Base-by-base conservation (phyloP, 352 stramenopile genomes). In the Phytophthora pini region DNA sequence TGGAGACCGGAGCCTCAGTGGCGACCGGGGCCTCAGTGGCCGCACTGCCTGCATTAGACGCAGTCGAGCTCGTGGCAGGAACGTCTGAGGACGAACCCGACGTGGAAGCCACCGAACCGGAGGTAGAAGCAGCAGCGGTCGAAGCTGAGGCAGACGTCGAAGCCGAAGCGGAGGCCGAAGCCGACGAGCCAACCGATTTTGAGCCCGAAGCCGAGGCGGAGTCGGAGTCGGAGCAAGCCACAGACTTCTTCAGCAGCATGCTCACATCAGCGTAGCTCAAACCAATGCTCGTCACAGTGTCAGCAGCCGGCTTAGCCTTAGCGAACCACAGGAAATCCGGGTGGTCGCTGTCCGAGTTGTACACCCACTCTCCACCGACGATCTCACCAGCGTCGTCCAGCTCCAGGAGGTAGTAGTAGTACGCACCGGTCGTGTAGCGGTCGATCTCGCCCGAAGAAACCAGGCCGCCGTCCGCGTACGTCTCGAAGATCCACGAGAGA, bases 391-490 rank as follows among this genome's bases (percentile, higher is more conserved):
- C 58, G 29, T 43, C 44, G 43, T 85, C 76, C 7, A 85, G 29
- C 55, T 85, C 76, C 17, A 82, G 56, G 9, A 82, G 56, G 61
- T 85, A 85, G 43, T 61, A 67, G 73, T 82, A 85, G 49, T 65
- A 63, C 3, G 36, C 27, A 7, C 57, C 63, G 0, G 43, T 63
- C 8, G 64, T 85, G 55, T 63, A 82, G 2, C 22, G 11, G 29
- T 74, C 38, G 1, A 76, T 60, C 6, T 45, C 9, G 3, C 74
- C 68, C 2, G 56, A 71, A 0, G 50, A 48, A 41, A 82, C 72
- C 0, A 84, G 61, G 1, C 62, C 61, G 4, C 76, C 76, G 22
- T 84, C 71, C n/a, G 70, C 51, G 59, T 74, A 65, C 6, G 68
- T 66, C 61, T 84, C 74, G 20, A 64, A 31, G 29, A 89, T 73